phyloP scores from a whole-genome alignment of 805 yeast genomes.

The Wickerhamiella cacticola region DNA sequence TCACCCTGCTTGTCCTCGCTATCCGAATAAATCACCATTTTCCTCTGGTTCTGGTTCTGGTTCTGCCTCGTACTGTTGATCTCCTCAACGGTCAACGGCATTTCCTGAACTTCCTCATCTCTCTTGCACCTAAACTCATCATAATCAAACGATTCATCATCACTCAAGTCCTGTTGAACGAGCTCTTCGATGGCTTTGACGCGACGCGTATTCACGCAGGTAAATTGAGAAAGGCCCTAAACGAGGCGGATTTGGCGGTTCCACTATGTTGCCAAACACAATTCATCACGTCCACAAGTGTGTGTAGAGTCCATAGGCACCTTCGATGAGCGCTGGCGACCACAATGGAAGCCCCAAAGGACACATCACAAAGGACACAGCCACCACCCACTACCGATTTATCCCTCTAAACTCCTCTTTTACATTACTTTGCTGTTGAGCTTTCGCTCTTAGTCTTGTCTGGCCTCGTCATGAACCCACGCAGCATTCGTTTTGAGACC shows the following conservation, averaged over 20 bases:
- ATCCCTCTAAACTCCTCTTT: background rate
- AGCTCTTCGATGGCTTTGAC: constrained; percentile 3
- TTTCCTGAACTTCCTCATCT: background rate
- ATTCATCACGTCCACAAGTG: too few relatives aligned
- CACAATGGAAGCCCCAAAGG: too few relatives aligned
- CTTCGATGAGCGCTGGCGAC: too few relatives aligned
- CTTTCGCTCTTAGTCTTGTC: background rate
- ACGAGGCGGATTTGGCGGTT: too few relatives aligned
- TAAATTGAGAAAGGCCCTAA: too few relatives aligned
- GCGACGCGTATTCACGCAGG: too few relatives aligned
- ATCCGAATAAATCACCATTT: background rate
- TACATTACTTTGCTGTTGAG: background rate
- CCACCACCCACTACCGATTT: background rate
- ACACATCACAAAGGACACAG: too few relatives aligned
- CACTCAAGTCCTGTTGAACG: background rate
- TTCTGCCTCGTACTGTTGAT: background rate
- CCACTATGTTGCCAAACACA: too few relatives aligned
- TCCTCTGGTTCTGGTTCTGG: background rate
- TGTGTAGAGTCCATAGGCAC: too few relatives aligned
- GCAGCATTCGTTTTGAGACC: too few relatives aligned
- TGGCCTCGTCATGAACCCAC: too few relatives aligned
- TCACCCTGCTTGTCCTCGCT: background rate
- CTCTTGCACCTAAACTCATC: constrained; percentile 1
- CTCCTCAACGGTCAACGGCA: background rate
- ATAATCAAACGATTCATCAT: constrained; percentile 5